phyloP scores from a whole-genome alignment of 495 filamentous ascomycete species.

The Haplographium delicatum region DNA sequence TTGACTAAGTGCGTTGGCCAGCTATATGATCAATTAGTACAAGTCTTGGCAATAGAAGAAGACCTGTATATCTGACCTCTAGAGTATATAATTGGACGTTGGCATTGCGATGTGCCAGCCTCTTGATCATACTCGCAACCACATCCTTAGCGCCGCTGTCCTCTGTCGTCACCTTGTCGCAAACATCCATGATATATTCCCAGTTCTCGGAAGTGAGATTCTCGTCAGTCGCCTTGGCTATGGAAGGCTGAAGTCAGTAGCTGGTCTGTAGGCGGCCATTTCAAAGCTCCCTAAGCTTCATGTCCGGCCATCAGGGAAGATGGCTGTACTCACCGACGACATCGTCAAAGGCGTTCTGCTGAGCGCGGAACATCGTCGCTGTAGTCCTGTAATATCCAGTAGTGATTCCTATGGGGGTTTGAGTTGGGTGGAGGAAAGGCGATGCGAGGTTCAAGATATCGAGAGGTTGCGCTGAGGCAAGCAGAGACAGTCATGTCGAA shows the following conservation, averaged over 20 bases:
- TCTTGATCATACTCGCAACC: conserved; percentile 90
- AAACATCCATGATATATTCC: conserved; percentile 98
- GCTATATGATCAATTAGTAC: conserved; percentile 36
- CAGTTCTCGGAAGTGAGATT: conserved; percentile 97
- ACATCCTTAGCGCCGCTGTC: conserved; percentile 76
- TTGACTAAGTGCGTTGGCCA: conserved; percentile 90
- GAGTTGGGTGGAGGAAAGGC: not conserved
- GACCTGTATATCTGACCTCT: conserved; percentile 53
- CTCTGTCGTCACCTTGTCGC: conserved; percentile 72
- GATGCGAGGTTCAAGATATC: not conserved
- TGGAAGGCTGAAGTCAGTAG: conserved; percentile 14
- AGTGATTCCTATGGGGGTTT: not conserved
- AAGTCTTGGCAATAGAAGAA: not conserved
- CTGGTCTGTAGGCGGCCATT: conserved; percentile 6
- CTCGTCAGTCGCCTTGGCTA: conserved; percentile 98
- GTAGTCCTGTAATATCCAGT: not conserved
- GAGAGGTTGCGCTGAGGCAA: not conserved
- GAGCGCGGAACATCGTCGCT: conserved; percentile 68
- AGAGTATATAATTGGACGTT: conserved; percentile 99
- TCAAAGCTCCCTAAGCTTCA: not conserved
- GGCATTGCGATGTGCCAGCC: conserved; percentile 92
- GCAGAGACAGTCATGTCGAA: not conserved
- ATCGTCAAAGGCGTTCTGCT: conserved; percentile 76
- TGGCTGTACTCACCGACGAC: conserved; percentile 64
- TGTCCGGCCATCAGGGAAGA: too few species aligned